A percentile compares a stretch with the other conserved stretches of the same genome.
These are phyloP conservation scores for Epichloe sylvatica DNA, from an alignment of 2,329 filamentous ascomycete species.

Conservation along the genomic window DNA sequence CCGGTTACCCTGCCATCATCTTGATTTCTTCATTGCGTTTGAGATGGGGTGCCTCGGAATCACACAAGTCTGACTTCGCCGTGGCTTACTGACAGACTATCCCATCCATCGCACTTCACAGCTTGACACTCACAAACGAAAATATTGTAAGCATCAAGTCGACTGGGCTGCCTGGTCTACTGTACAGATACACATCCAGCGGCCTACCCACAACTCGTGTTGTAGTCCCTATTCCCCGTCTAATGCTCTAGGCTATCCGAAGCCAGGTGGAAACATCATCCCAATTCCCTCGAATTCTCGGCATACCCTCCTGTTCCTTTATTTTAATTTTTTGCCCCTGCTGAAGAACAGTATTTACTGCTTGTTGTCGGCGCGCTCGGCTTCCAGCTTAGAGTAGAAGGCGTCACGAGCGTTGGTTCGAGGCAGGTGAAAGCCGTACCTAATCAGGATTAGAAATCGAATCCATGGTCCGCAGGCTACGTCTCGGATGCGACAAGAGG, in stretches of 20 bases:
- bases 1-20: no score
- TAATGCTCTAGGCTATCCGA: slow-evolving; percentile 1
- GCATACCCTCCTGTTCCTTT: background rate
- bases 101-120: background rate
- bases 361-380: slow-evolving; percentile 31
- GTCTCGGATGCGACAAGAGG: background rate
- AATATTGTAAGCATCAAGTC: slow-evolving; percentile 5
- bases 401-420: slow-evolving; percentile 44
- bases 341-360: slow-evolving; percentile 9
- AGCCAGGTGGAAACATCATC: slow-evolving; percentile 1
- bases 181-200: slow-evolving; percentile 14
- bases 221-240: slow-evolving; percentile 8
- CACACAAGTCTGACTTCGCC: no score
- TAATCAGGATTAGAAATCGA: slow-evolving; percentile 12
- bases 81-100: no score
- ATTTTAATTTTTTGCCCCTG: background rate
- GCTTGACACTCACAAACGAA: background rate
- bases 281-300: background rate
- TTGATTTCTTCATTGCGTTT: no score
- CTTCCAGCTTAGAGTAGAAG: slow-evolving; percentile 45
- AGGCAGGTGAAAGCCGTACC: slow-evolving; percentile 50
- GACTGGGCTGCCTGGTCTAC: slow-evolving; percentile 16
- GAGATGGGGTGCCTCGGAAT: no score
- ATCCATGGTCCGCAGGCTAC: background rate
- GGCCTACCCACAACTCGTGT: slow-evolving; percentile 12